Evolutionary conservation across 202 grass and related monocot species (phyloP).

Genomic region (Schoenoplectus triqueter): DNA sequence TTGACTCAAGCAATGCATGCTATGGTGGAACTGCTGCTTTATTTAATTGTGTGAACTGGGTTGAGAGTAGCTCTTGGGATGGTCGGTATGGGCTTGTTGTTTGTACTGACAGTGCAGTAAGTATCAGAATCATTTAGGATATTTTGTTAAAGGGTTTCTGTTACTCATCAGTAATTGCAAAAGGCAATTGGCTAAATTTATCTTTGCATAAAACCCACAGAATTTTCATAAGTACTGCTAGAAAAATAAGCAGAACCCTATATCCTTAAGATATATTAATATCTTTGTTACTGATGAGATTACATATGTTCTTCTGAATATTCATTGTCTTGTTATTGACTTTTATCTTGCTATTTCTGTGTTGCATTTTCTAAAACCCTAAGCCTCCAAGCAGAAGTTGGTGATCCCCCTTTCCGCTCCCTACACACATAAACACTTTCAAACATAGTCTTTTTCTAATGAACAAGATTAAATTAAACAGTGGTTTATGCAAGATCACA

Average conservation of each 20-base stretch:
- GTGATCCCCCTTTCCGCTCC: neutral
- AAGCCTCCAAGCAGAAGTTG: neutral
- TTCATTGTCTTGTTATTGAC: neutral
- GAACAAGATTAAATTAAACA: neutral
- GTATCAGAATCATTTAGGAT: slow-evolving; percentile 28
- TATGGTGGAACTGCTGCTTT: slow-evolving; percentile 95
- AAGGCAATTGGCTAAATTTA: neutral
- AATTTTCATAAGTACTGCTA: neutral
- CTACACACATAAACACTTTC: neutral
- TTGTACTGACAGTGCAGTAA: slow-evolving; percentile 93
- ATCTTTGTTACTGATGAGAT: slow-evolving; percentile 8
- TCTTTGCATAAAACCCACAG: neutral
- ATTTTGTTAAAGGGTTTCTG: neutral
- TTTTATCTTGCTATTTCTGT: neutral
- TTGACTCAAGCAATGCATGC: slow-evolving; percentile 93
- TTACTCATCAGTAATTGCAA: neutral
- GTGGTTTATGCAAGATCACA: neutral
- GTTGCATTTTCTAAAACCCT: neutral
- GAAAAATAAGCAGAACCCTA: neutral
- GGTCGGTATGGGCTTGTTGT: slow-evolving; percentile 92
- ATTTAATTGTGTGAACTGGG: slow-evolving; percentile 96
- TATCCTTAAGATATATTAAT: slow-evolving; percentile 2
- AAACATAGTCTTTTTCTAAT: neutral
- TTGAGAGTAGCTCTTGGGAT: slow-evolving; percentile 93
- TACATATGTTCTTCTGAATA: neutral